Conservation (phyloP, 1,284 basidiomycete species). For the Lignosus rhinocerotis region DNA sequence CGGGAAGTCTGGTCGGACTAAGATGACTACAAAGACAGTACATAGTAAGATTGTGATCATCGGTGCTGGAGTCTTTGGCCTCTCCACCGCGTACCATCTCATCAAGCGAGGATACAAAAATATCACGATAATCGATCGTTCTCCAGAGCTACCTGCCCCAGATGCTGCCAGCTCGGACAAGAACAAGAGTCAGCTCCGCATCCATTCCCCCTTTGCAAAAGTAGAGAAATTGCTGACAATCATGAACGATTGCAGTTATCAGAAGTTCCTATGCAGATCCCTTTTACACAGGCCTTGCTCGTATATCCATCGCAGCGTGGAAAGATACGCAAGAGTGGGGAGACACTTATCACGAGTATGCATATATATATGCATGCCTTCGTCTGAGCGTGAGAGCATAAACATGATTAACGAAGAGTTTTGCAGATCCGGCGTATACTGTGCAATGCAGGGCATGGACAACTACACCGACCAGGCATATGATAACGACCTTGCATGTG, state of each 20-base stretch:
- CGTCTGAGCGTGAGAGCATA: background rate
- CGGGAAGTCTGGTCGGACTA: background rate
- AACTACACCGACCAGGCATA: slow-evolving; percentile 52
- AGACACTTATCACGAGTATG: slow-evolving; percentile 80
- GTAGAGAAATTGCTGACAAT: background rate
- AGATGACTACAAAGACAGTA: slow-evolving; percentile 12
- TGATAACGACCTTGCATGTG: slow-evolving; percentile 58
- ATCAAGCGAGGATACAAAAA: slow-evolving; percentile 64
- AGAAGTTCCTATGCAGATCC: slow-evolving; percentile 68
- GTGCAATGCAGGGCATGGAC: slow-evolving; percentile 42
- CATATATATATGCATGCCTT: no score
- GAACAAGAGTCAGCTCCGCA: slow-evolving; percentile 64
- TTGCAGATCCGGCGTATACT: slow-evolving; percentile 61
- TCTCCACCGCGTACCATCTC: slow-evolving; percentile 83
- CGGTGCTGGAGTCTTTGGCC: slow-evolving; percentile 85
- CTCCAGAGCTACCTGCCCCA: slow-evolving; percentile 62
- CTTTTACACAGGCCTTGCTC: slow-evolving; percentile 72
- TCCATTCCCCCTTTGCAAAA: background rate
- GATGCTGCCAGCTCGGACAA: slow-evolving; percentile 85
- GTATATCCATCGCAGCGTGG: slow-evolving; percentile 75
- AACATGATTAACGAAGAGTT: background rate
- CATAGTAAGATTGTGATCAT: slow-evolving; percentile 62
- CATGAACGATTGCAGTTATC: slow-evolving; percentile 48
- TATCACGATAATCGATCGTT: slow-evolving; percentile 75
- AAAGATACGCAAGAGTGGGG: slow-evolving; percentile 66